Evolutionary conservation across 306 rosid species (phyloP).

Genomic region (Quercus aquifolioides): DNA sequence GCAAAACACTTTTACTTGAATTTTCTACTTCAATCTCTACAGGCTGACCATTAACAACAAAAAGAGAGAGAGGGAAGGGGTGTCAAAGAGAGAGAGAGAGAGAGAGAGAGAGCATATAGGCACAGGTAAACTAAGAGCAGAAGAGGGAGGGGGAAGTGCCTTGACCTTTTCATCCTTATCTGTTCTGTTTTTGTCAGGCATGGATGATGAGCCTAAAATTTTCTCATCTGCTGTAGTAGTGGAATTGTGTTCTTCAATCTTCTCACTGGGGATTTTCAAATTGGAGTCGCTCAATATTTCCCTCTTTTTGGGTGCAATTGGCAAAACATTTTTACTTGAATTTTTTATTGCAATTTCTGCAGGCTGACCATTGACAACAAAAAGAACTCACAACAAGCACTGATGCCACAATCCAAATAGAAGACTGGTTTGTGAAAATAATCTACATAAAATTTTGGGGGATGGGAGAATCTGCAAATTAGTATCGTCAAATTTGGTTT

Average conservation of each 20-base stretch:
- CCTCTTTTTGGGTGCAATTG: conserved; percentile 7
- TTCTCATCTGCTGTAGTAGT: not conserved
- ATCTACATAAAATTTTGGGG: not conserved
- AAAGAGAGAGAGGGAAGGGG: not conserved
- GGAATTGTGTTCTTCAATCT: conserved; percentile 21
- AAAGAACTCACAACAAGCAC: not conserved
- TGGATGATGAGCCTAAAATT: conserved; percentile 12
- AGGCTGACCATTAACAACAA: conserved; percentile 4
- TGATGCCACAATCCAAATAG: not conserved
- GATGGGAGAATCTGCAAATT: not conserved
- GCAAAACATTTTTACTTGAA: not conserved
- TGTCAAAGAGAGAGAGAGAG: not conserved
- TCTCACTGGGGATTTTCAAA: not conserved
- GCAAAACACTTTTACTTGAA: not conserved
- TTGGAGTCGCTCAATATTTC: not conserved
- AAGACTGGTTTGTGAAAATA: not conserved
- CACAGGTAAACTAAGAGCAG: not conserved
- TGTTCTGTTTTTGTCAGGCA: conserved; percentile 10
- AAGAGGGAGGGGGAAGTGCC: conserved; percentile 6
- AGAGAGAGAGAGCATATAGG: not conserved
- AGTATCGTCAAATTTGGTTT: not conserved
- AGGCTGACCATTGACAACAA: not conserved
- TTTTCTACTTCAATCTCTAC: conserved; percentile 7
- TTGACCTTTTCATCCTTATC: conserved; percentile 3
- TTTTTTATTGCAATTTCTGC: conserved; percentile 9